Percentiles rank a stretch among this genome's conserved stretches.
Evolutionary conservation across 2,329 filamentous ascomycete genomes (phyloP).

Genomic region (Pyrenophora teres): DNA sequence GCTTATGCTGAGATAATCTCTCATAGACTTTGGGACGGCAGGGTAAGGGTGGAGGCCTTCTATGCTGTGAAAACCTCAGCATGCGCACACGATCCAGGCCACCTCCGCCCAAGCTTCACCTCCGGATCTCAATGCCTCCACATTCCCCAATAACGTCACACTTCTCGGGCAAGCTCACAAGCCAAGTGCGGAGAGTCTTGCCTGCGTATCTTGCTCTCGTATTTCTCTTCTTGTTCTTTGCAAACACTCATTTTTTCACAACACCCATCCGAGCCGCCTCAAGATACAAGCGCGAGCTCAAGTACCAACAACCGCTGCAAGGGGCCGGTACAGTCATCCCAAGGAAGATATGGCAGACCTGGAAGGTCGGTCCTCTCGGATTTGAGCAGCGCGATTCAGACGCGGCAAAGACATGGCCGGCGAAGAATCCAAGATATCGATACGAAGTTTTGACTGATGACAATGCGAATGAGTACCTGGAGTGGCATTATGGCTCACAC

Average conservation of each 20-base stretch:
- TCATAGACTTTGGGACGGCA: conserved; percentile 14
- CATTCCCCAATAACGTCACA: conserved; percentile 43
- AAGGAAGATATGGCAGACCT: conserved; percentile 76
- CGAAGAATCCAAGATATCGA: conserved; percentile 68
- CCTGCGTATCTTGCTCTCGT: conserved; percentile 40
- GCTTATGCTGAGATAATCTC: conserved; percentile 18
- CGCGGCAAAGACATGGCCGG: conserved; percentile 67
- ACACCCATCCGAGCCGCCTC: conserved; percentile 41
- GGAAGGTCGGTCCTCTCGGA: conserved; percentile 70
- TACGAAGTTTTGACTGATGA: conserved; percentile 73
- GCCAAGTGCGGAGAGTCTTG: conserved; percentile 42
- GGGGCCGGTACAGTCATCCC: conserved; percentile 53
- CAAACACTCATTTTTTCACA: conserved; percentile 41
- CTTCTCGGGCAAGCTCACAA: conserved; percentile 40
- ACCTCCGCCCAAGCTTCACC: conserved; percentile 41
- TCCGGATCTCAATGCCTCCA: conserved; percentile 38
- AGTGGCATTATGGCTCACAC: conserved; percentile 67
- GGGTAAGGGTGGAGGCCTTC: conserved; percentile 19
- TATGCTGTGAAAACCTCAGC: conserved; percentile 38
- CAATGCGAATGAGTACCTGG: conserved; percentile 70
- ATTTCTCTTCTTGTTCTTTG: conserved; percentile 39
- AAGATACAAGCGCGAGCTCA: conserved; percentile 42
- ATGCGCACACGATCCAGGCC: conserved; percentile 42
- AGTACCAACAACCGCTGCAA: conserved; percentile 42
- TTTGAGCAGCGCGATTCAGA: conserved; percentile 68